Evolutionary conservation across 2,329 filamentous ascomycete genomes (phyloP), one percentile per base, ranked within the genome.

Genomic region (Annulohypoxylon truncatum): DNA sequence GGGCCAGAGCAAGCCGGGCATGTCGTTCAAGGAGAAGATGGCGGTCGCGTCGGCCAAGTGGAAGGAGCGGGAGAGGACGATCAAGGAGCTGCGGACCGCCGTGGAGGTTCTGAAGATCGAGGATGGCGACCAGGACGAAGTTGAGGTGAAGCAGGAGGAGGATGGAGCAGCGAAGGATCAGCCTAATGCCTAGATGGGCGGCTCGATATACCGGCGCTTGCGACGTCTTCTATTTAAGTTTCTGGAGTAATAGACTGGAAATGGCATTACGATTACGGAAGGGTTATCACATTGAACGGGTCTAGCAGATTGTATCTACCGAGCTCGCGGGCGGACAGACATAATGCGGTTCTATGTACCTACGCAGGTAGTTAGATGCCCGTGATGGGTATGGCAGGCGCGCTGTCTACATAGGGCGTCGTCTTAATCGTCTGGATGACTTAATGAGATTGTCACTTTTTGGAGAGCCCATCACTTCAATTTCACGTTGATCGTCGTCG

Each of bases 1-100:
- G 8, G 73, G 67, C 57, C 63, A 71, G 22, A 71, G 70, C 33
- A 68, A 73, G 18, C 75, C 73, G 61, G 68, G 66, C 33, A 64
- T 77, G 55, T 59, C 70, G 61, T 81, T 95, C 71, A 92, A 90
- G 79, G 84, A 87, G 72, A 87, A 94, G 74, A 94, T 94, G 85
- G 84, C 82, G 58, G 75, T 81, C 28, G 81, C 93, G 2, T 88
- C 84, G 77, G 80, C 89, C 70, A 86, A 87, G 0, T 82, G 79
- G 53, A 90, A 61, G 55, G 57, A 55, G 28, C 44, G 65, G 40
- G 50, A 28, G n/a, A 38, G 62, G 51, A 54, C 44, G 64, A 80
- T 94, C 68, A 92, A 90, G 80, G 84, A 86, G 73, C 85, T 94
- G 73, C 92, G 92, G 83, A 84, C 81, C 57, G 77, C 81, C 29